phyloP scores from a whole-genome alignment of 2,329 filamentous ascomycete species.

The Aureobasidium subglaciale region DNA sequence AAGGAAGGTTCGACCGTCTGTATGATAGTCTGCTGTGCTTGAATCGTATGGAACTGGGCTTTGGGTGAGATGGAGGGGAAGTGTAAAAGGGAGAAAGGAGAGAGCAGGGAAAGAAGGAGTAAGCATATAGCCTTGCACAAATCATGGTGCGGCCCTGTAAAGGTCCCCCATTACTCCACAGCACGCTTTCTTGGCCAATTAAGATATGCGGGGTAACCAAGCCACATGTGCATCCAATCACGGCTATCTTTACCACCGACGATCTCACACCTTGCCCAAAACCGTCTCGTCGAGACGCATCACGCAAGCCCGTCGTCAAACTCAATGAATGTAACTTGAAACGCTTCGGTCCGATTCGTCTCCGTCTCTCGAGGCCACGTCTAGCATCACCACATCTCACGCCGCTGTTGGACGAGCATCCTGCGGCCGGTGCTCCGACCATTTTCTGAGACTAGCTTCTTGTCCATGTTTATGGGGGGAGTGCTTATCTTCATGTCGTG shows the following conservation, averaged over 20 bases:
- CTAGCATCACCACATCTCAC: conserved; percentile 2
- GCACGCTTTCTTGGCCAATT: neutral
- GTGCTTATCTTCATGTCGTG: conserved; percentile 6
- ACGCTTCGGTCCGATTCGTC: conserved; percentile 11
- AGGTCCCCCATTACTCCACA: neutral
- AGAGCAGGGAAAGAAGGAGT: neutral
- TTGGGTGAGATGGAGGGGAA: neutral
- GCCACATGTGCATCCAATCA: conserved; percentile 1
- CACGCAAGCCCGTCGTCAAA: neutral
- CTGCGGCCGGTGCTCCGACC: neutral
- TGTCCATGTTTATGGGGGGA: neutral
- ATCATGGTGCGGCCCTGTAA: neutral
- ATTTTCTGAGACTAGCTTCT: neutral
- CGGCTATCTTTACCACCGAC: neutral
- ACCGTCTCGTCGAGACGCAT: conserved; percentile 5
- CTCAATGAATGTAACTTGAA: conserved; percentile 1
- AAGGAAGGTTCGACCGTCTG: neutral
- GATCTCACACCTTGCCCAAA: neutral
- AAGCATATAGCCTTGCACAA: conserved; percentile 1
- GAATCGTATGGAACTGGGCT: neutral
- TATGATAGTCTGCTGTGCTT: neutral
- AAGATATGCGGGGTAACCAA: conserved; percentile 10
- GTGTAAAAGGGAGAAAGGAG: neutral
- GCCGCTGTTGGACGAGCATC: neutral
- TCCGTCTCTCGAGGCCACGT: neutral